Evolutionary conservation across 768 basidiomycete species (phyloP), one percentile per base, ranked within the genome.

Genomic region (Termitomyces eurrhizus): DNA sequence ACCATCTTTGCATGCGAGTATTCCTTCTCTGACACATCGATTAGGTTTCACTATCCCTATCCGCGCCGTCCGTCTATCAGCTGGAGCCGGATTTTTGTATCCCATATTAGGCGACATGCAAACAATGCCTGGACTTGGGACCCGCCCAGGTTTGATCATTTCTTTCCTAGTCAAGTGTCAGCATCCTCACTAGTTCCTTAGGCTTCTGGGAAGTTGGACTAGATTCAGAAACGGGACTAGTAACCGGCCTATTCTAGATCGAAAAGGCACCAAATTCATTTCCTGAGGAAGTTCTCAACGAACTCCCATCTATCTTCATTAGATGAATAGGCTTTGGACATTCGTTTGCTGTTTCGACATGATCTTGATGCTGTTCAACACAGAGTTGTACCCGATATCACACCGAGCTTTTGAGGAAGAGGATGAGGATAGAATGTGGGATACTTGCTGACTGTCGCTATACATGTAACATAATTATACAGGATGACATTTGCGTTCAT

Each of bases 31-130:
- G 29, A 53, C 18, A 16, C 42, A 48, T 45, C 29, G 59, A 44
- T 12, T 39, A 86, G 95, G 93, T 32, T 99, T 99, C 78, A 95
- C 87, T 9, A 78, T 98, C 61, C 95, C 95, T 29, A 93, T 99
- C 71, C 86, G 92, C 36, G 86, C 87, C 58, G 91, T 98, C 50
- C 81, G 91, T 51, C 77, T 96, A 24, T 91, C 92, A 7, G 97
- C 94, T 6, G 96, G 96, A 46, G 95, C 95, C 59, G 93, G 93
- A 29, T 98, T 98, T 87, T 76, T 98, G 64, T 97, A 95, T 74
- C 95, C 96, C 26, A 83, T 98, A 63, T 80, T 92, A n/a, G 93
- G 92, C 42, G 93, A 95, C 72, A 98, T 99, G 92, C 90, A 93
- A 73, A 98, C 95, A 58, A 96, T 99, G 93, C 96, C 96, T 48